A percentile compares a stretch with the other conserved stretches of the same genome.
These are phyloP conservation scores for Kwoniella bestiolae DNA, from an alignment of 768 basidiomycete genomes.

Conservation along the genomic window DNA sequence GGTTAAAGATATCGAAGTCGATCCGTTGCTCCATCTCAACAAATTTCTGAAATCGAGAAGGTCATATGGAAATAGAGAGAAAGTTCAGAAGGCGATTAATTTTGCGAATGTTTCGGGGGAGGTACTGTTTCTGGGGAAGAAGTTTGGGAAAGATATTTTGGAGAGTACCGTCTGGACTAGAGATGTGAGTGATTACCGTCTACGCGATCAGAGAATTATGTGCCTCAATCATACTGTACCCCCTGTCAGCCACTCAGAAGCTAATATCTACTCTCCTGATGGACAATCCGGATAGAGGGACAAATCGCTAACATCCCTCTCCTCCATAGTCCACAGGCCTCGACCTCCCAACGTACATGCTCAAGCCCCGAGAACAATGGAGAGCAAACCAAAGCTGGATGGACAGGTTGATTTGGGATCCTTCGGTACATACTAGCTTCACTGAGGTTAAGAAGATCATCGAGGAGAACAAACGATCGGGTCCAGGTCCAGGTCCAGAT, in stretches of 20 bases:
- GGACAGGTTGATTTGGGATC: conserved; percentile 10
- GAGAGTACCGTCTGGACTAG: conserved; percentile 12
- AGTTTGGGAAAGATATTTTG: conserved; percentile 9
- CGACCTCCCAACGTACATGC: not conserved
- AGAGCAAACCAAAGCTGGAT: not conserved
- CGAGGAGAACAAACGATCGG: not conserved
- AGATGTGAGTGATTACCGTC: conserved; percentile 2
- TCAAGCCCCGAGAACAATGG: not conserved
- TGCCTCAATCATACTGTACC: not conserved
- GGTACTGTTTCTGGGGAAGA: conserved; percentile 9
- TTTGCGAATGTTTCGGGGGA: not conserved
- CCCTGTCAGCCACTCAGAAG: no score
- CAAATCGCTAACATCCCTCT: not conserved
- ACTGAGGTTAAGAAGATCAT: not conserved
- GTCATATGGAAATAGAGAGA: no score
- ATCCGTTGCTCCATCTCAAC: not conserved
- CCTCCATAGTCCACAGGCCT: not conserved
- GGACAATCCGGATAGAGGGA: no score
- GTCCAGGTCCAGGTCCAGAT: no score
- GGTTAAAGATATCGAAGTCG: not conserved
- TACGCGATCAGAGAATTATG: no score
- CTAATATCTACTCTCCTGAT: no score
- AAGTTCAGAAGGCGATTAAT: not conserved
- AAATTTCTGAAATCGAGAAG: no score
- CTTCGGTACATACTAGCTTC: not conserved